Percentiles rank a stretch among this genome's conserved stretches.
Conservation (phyloP, 768 basidiomycete genomes). For the Suillus bovinus region DNA sequence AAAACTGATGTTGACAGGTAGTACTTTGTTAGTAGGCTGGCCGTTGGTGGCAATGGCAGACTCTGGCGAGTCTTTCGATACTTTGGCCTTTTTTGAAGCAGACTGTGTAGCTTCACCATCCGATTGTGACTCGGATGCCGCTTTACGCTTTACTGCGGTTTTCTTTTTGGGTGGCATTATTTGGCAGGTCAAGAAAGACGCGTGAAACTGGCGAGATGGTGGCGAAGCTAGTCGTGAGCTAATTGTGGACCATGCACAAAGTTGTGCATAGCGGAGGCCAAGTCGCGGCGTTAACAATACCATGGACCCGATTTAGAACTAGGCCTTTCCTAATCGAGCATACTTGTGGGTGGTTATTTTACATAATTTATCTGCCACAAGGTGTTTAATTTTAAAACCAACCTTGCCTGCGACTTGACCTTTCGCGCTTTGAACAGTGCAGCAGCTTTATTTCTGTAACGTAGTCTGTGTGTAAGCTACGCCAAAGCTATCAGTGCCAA, state of each 20-base stretch:
- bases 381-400: slow-evolving; percentile 4
- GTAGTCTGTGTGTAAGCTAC: slow-evolving; percentile 13
- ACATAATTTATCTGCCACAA: slow-evolving; percentile 8
- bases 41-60: slow-evolving; percentile 36
- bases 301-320: background rate
- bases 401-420: slow-evolving; percentile 3
- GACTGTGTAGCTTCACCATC: slow-evolving; percentile 27
- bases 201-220: background rate
- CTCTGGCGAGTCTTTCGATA: slow-evolving; percentile 19
- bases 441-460: slow-evolving; percentile 9
- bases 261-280: background rate
- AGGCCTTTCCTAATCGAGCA: slow-evolving; percentile 9
- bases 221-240: background rate
- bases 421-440: slow-evolving; percentile 13
- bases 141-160: slow-evolving; percentile 33
- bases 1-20: slow-evolving; percentile 64
- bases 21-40: slow-evolving; percentile 72
- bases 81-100: slow-evolving; percentile 29
- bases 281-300: background rate
- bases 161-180: slow-evolving; percentile 35
- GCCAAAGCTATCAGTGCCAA: background rate
- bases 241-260: background rate
- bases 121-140: slow-evolving; percentile 25
- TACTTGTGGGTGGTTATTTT: slow-evolving; percentile 20
- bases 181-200: background rate